Evolutionary conservation across 75 land plant species (phyloP), one percentile per base, ranked within the genome.

Genomic region (Cupressus sempervirens): DNA sequence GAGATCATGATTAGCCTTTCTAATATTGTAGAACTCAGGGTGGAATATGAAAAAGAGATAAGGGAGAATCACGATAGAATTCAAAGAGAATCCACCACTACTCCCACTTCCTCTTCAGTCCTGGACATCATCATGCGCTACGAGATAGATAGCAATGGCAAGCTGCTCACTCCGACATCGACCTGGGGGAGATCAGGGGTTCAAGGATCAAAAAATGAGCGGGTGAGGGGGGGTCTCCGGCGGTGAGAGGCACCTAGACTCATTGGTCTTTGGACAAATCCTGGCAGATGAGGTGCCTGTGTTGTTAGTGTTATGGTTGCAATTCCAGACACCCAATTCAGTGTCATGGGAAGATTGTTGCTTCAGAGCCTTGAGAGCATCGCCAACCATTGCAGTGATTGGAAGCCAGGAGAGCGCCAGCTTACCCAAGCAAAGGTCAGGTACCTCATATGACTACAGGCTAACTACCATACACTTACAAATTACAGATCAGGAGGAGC

Each of bases 371-470:
- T 74, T 18, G 20, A 96, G 48, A 26, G 94, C 94, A 30, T 93
- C 94, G 18, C 86, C 89, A 83, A 96, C 88, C 58, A 93, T 89
- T 82, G 94, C 87, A 72, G 88, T 40, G 50, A 83, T 14, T 12
- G 93, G 87, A 30, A 93, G 90, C 76, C 86, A 53, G 81, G 86
- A 84, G 76, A 94, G 86, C 10, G 95, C 77, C 54, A 96, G 96
- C 91, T 96, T 96, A 72, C 96, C 97, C 40, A 95, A 87, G 80
- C 94, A 90, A 87, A 95, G 95, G 87, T 95, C 97, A 13, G 94
- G 89, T 5, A 92, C 89, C 85, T 88, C 92, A 85, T 83, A 84
- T 8, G 91, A 70, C 76, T 91, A 85, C 79, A 91, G 85, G 85
- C 85, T 88, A 86, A 90, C 90, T 92, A 93, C 98, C 98, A 96